Percentiles rank a stretch among this genome's conserved stretches.
Conservation (phyloP, 257 asterid genomes). For the Nicotiana tabacum region DNA sequence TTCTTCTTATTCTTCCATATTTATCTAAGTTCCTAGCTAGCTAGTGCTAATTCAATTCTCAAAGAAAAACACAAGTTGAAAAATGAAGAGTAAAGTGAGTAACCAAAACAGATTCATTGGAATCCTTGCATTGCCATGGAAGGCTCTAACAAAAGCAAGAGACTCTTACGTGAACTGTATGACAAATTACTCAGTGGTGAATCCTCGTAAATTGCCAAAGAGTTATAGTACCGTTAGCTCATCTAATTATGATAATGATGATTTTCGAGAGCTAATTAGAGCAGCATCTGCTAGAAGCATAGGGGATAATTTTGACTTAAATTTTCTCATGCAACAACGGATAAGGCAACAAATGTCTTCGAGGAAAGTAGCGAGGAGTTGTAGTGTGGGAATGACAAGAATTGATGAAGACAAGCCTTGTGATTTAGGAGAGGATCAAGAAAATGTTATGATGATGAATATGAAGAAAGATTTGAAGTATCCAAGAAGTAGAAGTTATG, state of each 20-base stretch:
- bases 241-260: constrained; percentile 30
- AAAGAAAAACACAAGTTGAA: background rate
- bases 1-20: background rate
- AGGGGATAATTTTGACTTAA: constrained; percentile 17
- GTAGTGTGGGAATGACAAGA: constrained; percentile 67
- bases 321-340: constrained; percentile 23
- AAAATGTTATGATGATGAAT: constrained; percentile 3
- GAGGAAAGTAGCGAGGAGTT: constrained; percentile 54
- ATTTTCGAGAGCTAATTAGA: constrained; percentile 46
- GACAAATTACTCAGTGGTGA: constrained; percentile 9
- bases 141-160: constrained; percentile 26
- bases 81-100: constrained; percentile 7
- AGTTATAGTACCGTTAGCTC: constrained; percentile 28
- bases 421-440: constrained; percentile 29
- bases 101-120: constrained; percentile 33
- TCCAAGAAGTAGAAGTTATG: constrained; percentile 62
- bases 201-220: background rate
- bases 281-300: constrained; percentile 39
- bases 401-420: constrained; percentile 72
- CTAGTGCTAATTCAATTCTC: background rate
- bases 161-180: constrained; percentile 34
- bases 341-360: constrained; percentile 14
- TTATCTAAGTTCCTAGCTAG: background rate
- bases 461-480: constrained; percentile 25
- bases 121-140: constrained; percentile 40